Conservation (phyloP, 192 early-diverging fungal genomes). For the Paraglomus brasilianum region DNA sequence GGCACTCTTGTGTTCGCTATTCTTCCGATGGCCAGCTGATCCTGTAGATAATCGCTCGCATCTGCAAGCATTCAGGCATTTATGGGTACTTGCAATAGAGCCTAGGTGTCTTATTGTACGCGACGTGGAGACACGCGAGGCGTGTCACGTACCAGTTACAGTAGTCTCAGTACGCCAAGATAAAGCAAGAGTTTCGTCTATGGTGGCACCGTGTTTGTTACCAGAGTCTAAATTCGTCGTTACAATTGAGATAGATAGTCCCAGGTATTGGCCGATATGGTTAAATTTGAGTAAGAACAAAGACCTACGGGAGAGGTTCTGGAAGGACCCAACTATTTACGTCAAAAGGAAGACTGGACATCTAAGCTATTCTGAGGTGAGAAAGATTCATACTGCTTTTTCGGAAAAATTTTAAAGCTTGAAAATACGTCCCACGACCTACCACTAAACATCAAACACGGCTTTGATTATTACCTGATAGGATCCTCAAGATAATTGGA, state of each 20-base stretch:
- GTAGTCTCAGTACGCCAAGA: conserved; percentile 31
- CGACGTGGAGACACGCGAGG: conserved; percentile 56
- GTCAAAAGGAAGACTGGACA: conserved; percentile 50
- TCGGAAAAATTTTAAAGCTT: no score
- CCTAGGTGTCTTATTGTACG: conserved; percentile 64
- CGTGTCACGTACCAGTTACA: conserved; percentile 56
- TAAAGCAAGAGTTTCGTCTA: conserved; percentile 1
- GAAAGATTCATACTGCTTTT: no score
- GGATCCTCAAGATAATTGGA: conserved; percentile 29
- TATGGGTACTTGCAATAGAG: conserved; percentile 79
- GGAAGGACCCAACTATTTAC: conserved; percentile 39
- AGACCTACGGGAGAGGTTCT: conserved; percentile 33
- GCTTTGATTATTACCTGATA: not conserved
- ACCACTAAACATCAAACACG: no score
- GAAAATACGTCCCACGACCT: no score
- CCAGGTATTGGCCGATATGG: conserved; percentile 56
- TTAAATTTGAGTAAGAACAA: conserved; percentile 42
- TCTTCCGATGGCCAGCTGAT: conserved; percentile 59
- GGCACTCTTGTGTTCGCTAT: conserved; percentile 64
- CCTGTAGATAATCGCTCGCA: conserved; percentile 62
- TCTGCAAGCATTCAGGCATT: conserved; percentile 74
- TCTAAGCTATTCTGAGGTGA: conserved; percentile 44
- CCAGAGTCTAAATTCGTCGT: conserved; percentile 53
- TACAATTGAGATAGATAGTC: conserved; percentile 51
- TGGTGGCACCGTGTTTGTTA: conserved; percentile 60